These are phyloP conservation scores for Sisymbrium irio DNA, from an alignment of 345 rosid species.

Conservation along the genomic window DNA sequence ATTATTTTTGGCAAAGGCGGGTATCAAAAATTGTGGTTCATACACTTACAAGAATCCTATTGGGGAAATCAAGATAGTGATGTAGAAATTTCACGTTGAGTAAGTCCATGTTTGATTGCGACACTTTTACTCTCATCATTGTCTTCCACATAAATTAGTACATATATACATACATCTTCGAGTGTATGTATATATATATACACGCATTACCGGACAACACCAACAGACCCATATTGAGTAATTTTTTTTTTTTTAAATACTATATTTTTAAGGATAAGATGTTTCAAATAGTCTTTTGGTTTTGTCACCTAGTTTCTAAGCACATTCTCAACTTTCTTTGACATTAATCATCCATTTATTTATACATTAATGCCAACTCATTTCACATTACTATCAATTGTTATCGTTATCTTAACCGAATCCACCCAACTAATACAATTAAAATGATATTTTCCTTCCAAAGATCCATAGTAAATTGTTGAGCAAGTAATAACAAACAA, in stretches of 20 bases:
- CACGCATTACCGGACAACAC: background rate
- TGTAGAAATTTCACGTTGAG: conserved; percentile 19
- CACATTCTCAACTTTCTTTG: conserved; percentile 19
- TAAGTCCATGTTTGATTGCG: conserved; percentile 23
- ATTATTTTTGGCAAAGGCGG: background rate
- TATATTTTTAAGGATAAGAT: conserved; percentile 15
- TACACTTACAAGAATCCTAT: conserved; percentile 24
- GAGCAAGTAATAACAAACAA: background rate
- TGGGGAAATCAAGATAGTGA: conserved; percentile 11
- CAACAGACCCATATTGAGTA: conserved; percentile 11
- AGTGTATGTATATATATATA: background rate
- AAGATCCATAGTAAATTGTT: background rate
- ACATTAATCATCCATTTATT: background rate
- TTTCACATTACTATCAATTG: conserved; percentile 8
- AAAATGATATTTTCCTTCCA: background rate
- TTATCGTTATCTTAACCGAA: conserved; percentile 14
- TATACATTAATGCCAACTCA: background rate
- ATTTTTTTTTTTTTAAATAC: too few species aligned
- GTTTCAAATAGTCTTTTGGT: background rate
- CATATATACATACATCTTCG: background rate
- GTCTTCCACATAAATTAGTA: conserved; percentile 23
- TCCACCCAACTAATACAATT: conserved; percentile 11
- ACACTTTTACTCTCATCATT: conserved; percentile 31
- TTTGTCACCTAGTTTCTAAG: conserved; percentile 24
- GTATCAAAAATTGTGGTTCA: conserved; percentile 21